phyloP scores from a whole-genome alignment of 345 rosid species.

The Cardamine occulta region DNA sequence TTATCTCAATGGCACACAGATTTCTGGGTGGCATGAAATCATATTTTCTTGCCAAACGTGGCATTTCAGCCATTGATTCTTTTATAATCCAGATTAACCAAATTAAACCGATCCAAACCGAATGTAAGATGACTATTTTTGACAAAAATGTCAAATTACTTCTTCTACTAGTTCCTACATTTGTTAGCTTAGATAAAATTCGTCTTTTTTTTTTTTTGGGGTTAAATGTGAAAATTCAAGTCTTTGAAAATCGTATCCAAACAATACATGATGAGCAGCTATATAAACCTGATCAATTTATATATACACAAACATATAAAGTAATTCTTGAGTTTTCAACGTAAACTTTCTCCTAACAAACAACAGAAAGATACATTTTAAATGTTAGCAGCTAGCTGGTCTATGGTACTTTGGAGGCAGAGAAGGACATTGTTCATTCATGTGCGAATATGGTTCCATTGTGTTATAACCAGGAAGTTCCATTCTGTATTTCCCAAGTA shows the following conservation, averaged over 20 bases:
- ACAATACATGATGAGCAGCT: slow-evolving; percentile 14
- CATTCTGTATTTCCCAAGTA: slow-evolving; percentile 85
- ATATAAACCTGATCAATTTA: slow-evolving; percentile 26
- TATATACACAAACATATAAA: slow-evolving; percentile 24
- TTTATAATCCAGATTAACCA: slow-evolving; percentile 1
- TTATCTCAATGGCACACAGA: too few relatives aligned
- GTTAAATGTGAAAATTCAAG: neutral
- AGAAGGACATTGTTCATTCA: slow-evolving; percentile 89
- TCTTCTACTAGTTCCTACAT: too few relatives aligned
- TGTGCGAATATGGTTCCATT: slow-evolving; percentile 78
- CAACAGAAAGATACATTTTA: slow-evolving; percentile 10
- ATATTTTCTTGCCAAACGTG: too few relatives aligned
- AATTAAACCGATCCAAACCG: slow-evolving; percentile 6
- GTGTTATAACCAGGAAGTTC: slow-evolving; percentile 90
- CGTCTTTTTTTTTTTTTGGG: too few relatives aligned
- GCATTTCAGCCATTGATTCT: too few relatives aligned
- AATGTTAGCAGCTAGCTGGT: slow-evolving; percentile 59
- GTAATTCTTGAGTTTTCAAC: slow-evolving; percentile 1
- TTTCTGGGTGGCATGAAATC: too few relatives aligned
- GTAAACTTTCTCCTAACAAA: slow-evolving; percentile 5
- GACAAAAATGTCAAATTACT: too few relatives aligned
- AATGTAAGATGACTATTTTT: neutral
- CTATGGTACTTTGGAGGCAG: slow-evolving; percentile 80
- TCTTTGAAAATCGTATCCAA: slow-evolving; percentile 11
- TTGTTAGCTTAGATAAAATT: too few relatives aligned